phyloP scores from a whole-genome alignment of 352 stramenopile species.

The Globisporangium nunn region DNA sequence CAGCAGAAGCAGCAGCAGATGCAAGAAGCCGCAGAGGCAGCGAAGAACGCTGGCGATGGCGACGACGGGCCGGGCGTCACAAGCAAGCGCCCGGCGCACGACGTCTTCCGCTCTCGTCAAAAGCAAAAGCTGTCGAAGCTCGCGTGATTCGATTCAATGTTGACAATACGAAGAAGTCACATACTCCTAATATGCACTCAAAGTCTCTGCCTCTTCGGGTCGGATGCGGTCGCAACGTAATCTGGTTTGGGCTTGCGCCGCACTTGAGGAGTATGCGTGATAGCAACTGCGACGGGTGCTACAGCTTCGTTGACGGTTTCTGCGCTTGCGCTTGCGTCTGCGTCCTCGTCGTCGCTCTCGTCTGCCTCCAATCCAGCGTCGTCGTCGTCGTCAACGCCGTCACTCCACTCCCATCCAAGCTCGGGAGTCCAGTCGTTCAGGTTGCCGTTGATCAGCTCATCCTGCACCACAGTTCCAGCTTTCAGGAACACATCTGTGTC shows the following conservation, averaged over 20 bases:
- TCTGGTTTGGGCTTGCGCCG: conserved; percentile 2
- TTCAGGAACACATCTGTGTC: conserved; percentile 8
- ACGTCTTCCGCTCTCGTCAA: conserved; percentile 81
- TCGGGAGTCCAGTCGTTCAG: conserved; percentile 8
- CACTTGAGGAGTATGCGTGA: conserved; percentile 10
- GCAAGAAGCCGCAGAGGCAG: conserved; percentile 41
- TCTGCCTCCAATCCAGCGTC: conserved; percentile 17
- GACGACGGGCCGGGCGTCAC: conserved; percentile 46
- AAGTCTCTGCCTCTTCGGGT: not conserved
- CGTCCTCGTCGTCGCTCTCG: conserved; percentile 29
- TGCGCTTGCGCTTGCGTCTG: conserved; percentile 11
- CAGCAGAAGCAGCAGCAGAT: conserved; percentile 51
- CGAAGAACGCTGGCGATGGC: conserved; percentile 31
- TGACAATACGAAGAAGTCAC: conserved; percentile 7
- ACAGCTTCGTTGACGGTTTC: not conserved
- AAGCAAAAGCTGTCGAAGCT: conserved; percentile 83
- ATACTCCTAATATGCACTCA: not conserved
- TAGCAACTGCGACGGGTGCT: not conserved
- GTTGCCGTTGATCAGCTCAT: conserved; percentile 10
- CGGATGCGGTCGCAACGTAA: not conserved
- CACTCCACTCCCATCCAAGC: conserved; percentile 4
- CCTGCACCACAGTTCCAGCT: conserved; percentile 6
- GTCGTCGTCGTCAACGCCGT: conserved; percentile 7
- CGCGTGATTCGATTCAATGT: conserved; percentile 25
- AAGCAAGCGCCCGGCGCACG: conserved; percentile 78